Base-by-base conservation (phyloP, 306 rosid genomes). In the Luffa acutangula region DNA sequence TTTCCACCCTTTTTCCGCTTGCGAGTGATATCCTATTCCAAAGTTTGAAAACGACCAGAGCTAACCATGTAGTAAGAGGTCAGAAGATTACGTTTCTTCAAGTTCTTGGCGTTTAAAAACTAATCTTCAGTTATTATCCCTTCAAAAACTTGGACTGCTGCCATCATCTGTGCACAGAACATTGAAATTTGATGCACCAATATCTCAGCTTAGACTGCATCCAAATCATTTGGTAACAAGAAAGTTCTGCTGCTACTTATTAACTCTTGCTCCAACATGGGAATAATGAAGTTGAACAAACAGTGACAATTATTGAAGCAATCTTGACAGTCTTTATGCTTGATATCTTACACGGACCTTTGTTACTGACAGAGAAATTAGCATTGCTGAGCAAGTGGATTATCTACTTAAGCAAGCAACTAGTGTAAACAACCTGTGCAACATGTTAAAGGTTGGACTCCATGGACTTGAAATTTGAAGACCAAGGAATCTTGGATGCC, bases 401-500 rank as follows among this genome's bases (percentile, higher is more conserved):
- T 89, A 88, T 89, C 94, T 92, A 66, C 92, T 94, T 76, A 92
- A 88, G 87, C 97, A 94, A 88, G 98, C 98, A 79, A 90, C 93
- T 21, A 94, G 94, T 84, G 86, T 92, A 78, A 97, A 90, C 90
- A 92, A 89, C 81, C 97, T 94, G 46, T 94, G 98, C 86, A 92
- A 89, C 90, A 94, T 94, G 98, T 94, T 69, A 97, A 94, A 88
- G 98, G 98, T 81, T 94, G 98, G 98, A 94, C 98, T 52, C 97
- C 97, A 70, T 94, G 98, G 98, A 94, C 92, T 85, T 94, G 91
- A 94, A 84, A 59, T 84, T 76, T 72, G 81, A 83, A 72, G 83
- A 75, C 79, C 57, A 25, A 46, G 58, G 25, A 59, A 77, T 25
- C 54, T 59, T 60, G 56, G 14, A 41, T 77, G 31, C 58, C 45